A percentile compares a stretch with the other conserved stretches of the same genome.
These are phyloP conservation scores for Paraglomus brasilianum DNA, from an alignment of 192 early-diverging fungal genomes.

Conservation along the genomic window DNA sequence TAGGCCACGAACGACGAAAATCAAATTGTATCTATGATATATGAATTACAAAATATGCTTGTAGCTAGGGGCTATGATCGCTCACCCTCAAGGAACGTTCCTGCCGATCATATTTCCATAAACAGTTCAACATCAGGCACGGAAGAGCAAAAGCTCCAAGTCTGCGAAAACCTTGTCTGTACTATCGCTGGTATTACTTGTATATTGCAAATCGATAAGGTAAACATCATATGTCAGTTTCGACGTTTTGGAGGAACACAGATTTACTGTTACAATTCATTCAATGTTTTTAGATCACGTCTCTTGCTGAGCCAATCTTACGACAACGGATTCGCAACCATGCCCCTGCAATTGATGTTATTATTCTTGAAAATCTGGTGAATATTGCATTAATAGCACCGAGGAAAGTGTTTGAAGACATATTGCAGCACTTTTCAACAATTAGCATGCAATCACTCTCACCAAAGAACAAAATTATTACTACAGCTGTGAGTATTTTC, in stretches of 20 bases:
- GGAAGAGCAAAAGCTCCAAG: conserved; percentile 45
- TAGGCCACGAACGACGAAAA: conserved; percentile 6
- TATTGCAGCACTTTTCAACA: conserved; percentile 51
- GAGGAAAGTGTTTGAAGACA: conserved; percentile 55
- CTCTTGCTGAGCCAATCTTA: conserved; percentile 62
- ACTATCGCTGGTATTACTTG: conserved; percentile 56
- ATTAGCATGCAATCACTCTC: conserved; percentile 43
- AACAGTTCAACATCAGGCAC: conserved; percentile 21
- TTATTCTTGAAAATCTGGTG: conserved; percentile 57
- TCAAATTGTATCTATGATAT: conserved; percentile 12
- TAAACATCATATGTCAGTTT: conserved; percentile 26
- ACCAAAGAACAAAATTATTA: conserved; percentile 48
- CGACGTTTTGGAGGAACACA: neutral
- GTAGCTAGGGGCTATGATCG: conserved; percentile 12
- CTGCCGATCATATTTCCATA: conserved; percentile 30
- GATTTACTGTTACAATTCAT: neutral
- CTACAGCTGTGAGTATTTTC: conserved; percentile 46
- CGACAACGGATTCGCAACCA: conserved; percentile 58
- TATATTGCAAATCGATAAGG: conserved; percentile 54
- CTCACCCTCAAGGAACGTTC: neutral
- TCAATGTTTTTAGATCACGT: conserved; percentile 47
- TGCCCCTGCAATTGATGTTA: conserved; percentile 46
- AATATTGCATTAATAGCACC: conserved; percentile 61
- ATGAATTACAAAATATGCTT: conserved; percentile 2
- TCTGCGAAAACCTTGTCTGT: conserved; percentile 52